phyloP scores from a whole-genome alignment of 441 rosid genomes.

The Eruca vesicaria region DNA sequence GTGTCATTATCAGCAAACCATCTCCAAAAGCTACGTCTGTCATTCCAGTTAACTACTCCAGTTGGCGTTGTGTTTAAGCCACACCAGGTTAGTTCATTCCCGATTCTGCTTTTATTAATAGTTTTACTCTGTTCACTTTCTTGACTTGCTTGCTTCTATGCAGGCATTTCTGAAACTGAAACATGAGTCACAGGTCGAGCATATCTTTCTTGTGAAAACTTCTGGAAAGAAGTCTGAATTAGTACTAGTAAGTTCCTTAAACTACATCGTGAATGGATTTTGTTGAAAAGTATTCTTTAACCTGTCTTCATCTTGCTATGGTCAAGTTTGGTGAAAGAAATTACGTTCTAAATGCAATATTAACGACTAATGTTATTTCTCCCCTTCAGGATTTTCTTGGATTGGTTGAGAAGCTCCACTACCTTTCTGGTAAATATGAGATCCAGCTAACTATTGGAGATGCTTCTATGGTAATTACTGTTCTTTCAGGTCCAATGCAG shows the following conservation, averaged over 20 bases:
- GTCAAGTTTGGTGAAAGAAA: background rate
- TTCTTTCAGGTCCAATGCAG: background rate
- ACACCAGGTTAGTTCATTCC: conserved; percentile 67
- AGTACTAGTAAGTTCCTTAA: conserved; percentile 61
- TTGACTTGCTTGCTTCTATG: conserved; percentile 38
- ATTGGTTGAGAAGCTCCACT: conserved; percentile 87
- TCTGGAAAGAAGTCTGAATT: conserved; percentile 75
- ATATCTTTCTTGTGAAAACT: conserved; percentile 70
- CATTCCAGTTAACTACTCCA: conserved; percentile 71
- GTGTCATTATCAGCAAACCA: conserved; percentile 87
- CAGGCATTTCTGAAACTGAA: conserved; percentile 91
- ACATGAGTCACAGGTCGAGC: conserved; percentile 84
- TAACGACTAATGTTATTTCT: background rate
- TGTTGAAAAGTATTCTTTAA: background rate
- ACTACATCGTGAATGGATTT: background rate
- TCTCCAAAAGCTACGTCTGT: conserved; percentile 83
- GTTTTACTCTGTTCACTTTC: background rate
- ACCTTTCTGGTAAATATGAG: conserved; percentile 82
- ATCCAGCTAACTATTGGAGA: conserved; percentile 86
- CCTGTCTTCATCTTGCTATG: background rate
- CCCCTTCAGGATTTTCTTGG: conserved; percentile 79
- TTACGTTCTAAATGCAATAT: background rate
- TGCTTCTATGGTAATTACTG: conserved; percentile 70
- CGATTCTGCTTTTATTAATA: background rate
- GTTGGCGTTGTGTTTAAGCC: conserved; percentile 71